These are phyloP conservation scores for Candida ipomoeae DNA, from an alignment of 805 yeast species.

Conservation along the genomic window DNA sequence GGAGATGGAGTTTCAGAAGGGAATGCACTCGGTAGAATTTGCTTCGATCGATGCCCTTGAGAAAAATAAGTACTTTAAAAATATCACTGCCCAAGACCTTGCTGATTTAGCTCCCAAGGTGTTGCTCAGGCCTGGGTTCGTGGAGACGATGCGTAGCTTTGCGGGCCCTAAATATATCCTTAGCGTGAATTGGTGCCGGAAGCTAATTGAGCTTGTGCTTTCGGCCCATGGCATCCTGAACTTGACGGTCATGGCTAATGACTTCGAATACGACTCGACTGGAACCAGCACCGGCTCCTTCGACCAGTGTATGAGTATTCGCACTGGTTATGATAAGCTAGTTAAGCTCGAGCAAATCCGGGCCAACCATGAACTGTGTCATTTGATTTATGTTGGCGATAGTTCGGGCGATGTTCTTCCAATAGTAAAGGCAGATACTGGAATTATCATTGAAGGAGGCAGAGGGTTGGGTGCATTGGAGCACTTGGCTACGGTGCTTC, in stretches of 20 bases:
- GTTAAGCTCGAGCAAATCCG: slow-evolving; percentile 14
- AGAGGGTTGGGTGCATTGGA: slow-evolving; percentile 6
- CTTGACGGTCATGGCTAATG: slow-evolving; percentile 45
- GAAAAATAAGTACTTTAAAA: slow-evolving; percentile 37
- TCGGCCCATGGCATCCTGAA: slow-evolving; percentile 18
- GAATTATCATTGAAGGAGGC: slow-evolving; percentile 42
- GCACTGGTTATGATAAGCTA: slow-evolving; percentile 56
- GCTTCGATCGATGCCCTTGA: slow-evolving; percentile 45
- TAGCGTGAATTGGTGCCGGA: slow-evolving; percentile 61
- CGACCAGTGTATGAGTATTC: slow-evolving; percentile 19
- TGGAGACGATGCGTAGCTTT: slow-evolving; percentile 23
- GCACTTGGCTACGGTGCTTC: background rate
- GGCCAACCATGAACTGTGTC: slow-evolving; percentile 9
- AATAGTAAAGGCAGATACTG: slow-evolving; percentile 43
- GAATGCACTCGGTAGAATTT: slow-evolving; percentile 43
- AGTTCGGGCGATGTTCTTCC: slow-evolving; percentile 52
- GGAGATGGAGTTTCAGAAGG: slow-evolving; percentile 45
- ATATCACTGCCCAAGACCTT: slow-evolving; percentile 31
- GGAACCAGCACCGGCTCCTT: slow-evolving; percentile 31
- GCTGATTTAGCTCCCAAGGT: slow-evolving; percentile 33
- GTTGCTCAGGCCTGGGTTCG: slow-evolving; percentile 37
- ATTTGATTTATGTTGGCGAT: slow-evolving; percentile 54
- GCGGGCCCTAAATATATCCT: slow-evolving; percentile 41
- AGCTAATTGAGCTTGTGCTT: slow-evolving; percentile 39
- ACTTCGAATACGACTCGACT: slow-evolving; percentile 36